Base-by-base conservation (phyloP, 1,139 yeast genomes). In the Geotrichum carabidarum region DNA sequence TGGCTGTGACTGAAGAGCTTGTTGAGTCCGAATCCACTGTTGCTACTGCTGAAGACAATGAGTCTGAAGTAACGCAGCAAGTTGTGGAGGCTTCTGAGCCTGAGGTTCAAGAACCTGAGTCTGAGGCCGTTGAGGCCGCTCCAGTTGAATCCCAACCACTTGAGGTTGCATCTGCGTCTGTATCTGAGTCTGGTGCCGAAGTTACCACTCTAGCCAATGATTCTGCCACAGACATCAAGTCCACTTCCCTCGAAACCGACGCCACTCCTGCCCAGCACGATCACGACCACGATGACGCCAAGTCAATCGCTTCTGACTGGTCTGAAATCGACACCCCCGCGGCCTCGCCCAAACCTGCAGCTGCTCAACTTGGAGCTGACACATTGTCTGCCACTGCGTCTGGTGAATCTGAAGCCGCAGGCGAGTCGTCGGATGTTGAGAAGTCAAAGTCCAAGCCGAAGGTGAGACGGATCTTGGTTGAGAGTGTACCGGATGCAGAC, bases 301-400 rank as follows among this genome's bases (percentile, higher is more conserved):
- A 15, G 17, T 14, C 27, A 41, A 18, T 41, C 14, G 12, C 22
- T 14, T 43, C 46, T 3, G 46, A 43, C 46, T 43, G 46, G 46
- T 43, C 46, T 43, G 46, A 43, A 14, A 15, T 47, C 38, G 44
- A 27, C 11, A 22, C 50, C 14, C 37, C 50, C 30, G n/a, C 35
- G 3, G 32, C 50, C 27, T 14, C 46, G 15, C 44, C 30, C 8
- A 22, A 22, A 8, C 12, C 15, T 17, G 30, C 12, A 2, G 32
- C 44, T 41, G 17, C 5, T 14, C 8, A 41, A n/a, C 11, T 8
- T n/a, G 30, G 7, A 9, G 14, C 12, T 8, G 31, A 30, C 3
- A 22, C 27, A 22, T 22, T 5, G 5, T 22, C 27, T 22, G 27
- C 3, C 4, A 22, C 27, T 22, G 27, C 27, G 3, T 22, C 27